Evolutionary conservation across 2,329 filamentous ascomycete species (phyloP), one percentile per base, ranked within the genome.

Genomic region (Ascochyta clinopodiicola): DNA sequence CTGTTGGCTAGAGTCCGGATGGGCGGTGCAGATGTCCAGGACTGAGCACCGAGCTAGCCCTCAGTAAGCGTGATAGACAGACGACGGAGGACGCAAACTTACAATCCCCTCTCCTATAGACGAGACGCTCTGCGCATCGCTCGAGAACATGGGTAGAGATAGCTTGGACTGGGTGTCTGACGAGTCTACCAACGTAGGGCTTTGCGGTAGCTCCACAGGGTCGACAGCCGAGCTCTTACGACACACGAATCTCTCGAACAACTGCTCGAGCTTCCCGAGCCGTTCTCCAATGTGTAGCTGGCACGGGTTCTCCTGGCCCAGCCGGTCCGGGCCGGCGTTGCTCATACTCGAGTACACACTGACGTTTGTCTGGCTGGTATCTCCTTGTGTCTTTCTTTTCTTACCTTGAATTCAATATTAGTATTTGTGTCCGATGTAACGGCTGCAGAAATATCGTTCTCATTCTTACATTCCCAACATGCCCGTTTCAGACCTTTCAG

Each of bases 221-320:
- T 39, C 56, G 17, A 49, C 34, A 35, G 37, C 59, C 9, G 68
- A 46, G 37, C 36, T 60, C 43, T 70, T 75, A 29, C 72, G 69
- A 60, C 71, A 73, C 13, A 73, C 71, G 40, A 74, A 74, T 47
- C 61, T 67, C 38, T 75, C 72, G 36, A 75, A 74, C 2, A 75
- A 58, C 29, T 71, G 69, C 39, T 75, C 72, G 19, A 75, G 58
- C 56, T 74, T 75, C 51, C 60, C 59, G 4, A 74, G 60, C 32
- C 71, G 62, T 51, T 75, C 71, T 22, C 68, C 65, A 31, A 74
- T 65, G 38, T 74, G 71, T n/a, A 63, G 43, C 13, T 65, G 51
- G 48, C 71, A 74, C 21, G 63, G 44, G 35, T 56, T 58, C 10
- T 63, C 62, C 35, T 66, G 64, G 9, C 59, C 62, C 39, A 53